These are phyloP conservation scores for Moesziomyces aphidis DNA, from an alignment of 1,284 basidiomycete species.

Conservation along the genomic window DNA sequence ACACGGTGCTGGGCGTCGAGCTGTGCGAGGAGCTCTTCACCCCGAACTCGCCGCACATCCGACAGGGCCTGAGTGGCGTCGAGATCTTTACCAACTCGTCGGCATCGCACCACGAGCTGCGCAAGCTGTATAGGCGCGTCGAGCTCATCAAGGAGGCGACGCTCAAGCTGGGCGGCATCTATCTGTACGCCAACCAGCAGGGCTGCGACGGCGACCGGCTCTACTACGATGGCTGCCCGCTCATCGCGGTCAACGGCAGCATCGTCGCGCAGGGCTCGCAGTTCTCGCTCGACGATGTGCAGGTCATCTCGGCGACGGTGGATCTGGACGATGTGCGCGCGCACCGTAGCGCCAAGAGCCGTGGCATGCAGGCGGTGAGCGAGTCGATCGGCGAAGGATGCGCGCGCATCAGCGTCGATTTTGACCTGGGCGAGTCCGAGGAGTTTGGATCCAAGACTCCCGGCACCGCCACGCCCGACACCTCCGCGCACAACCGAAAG, in stretches of 20 bases:
- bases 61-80: conserved; percentile 96
- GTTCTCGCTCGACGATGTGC: conserved; percentile 94
- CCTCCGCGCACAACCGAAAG: neutral
- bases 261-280: conserved; percentile 95
- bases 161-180: conserved; percentile 94
- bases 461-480: conserved; percentile 24
- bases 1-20: conserved; percentile 95
- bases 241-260: conserved; percentile 93
- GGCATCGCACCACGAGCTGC: conserved; percentile 95
- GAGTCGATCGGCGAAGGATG: conserved; percentile 70
- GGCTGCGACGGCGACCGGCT: conserved; percentile 97
- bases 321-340: conserved; percentile 94
- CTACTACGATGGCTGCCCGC: conserved; percentile 96
- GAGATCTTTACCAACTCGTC: conserved; percentile 99
- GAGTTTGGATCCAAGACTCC: conserved; percentile 46
- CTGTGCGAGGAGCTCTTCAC: conserved; percentile 98
- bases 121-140: conserved; percentile 89
- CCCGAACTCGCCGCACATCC: conserved; percentile 92
- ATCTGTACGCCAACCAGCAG: conserved; percentile 98
- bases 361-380: conserved; percentile 87
- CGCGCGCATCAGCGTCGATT: conserved; percentile 72
- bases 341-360: conserved; percentile 79
- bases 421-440: conserved; percentile 70
- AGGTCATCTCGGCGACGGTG: conserved; percentile 93
- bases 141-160: conserved; percentile 98